These are phyloP conservation scores for Solanum chmielewskii DNA, from an alignment of 257 asterid species.

Conservation along the genomic window DNA sequence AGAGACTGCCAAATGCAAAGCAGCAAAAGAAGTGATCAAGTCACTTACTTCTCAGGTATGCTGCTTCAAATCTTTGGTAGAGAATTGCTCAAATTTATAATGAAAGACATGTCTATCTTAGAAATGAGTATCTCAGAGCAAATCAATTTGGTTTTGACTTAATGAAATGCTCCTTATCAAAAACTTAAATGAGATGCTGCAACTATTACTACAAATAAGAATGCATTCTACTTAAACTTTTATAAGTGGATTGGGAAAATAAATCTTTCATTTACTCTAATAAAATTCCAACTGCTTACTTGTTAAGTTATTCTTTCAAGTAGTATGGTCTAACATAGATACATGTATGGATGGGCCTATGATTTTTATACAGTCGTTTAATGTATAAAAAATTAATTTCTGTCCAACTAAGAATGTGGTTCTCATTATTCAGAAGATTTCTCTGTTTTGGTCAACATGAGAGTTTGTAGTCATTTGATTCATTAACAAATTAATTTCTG, in stretches of 20 bases:
- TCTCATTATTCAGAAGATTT: background rate
- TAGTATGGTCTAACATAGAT: background rate
- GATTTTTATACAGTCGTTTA: background rate
- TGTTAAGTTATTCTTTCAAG: background rate
- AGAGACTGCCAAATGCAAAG: conserved; percentile 93
- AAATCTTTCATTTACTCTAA: background rate
- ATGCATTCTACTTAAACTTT: background rate
- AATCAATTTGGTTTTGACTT: background rate
- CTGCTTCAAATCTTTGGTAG: background rate
- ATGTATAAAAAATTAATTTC: background rate
- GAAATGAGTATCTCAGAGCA: background rate
- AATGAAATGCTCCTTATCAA: background rate
- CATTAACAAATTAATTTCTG: background rate
- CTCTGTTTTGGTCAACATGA: background rate
- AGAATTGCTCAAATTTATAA: background rate
- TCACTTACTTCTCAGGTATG: conserved; percentile 91
- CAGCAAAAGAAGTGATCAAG: conserved; percentile 96
- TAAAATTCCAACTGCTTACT: background rate
- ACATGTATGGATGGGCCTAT: background rate
- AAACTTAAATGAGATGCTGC: background rate
- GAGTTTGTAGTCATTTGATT: background rate
- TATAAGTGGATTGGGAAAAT: background rate
- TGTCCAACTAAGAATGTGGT: background rate
- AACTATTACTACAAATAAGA: background rate
- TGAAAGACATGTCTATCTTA: background rate